Base-by-base conservation (phyloP, 2,329 filamentous ascomycete species). In the Teratosphaeria nubilosa region DNA sequence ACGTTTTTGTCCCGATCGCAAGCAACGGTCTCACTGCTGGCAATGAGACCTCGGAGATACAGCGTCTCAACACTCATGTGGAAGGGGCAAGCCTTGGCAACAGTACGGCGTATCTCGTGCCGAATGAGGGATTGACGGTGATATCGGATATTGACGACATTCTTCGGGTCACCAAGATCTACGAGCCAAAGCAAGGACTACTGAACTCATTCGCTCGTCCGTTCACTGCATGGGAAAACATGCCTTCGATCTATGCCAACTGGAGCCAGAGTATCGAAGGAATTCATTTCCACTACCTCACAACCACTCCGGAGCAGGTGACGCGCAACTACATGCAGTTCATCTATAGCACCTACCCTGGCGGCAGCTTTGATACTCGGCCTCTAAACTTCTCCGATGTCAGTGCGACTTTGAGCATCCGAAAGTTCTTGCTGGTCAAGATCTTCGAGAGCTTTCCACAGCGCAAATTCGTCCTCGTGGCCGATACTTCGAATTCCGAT, bases 111-210 rank as follows among this genome's bases (percentile, higher is more conserved):
- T 91, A 89, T 68, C 80, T 91, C 1, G 86, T 91, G 0, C 88
- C 88, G 0, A 76, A 83, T 0, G 76, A 78, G 14, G 88, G 88
- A 20, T 73, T 90, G 24, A 91, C 88, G 0, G 78, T 91, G 60
- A 76, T 91, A 64, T 88, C 84, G 1, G 88, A 91, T 66, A 88
- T 91, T 61, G 88, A 91, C 64, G 88, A 91, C 67, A 90, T 90
- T 59, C 80, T 91, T 0, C 84, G 88, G n/a, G 75, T 91, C 1
- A 91, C 88, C 58, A 88, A 90, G 72, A 91, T 91, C 69, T 91
- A 89, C 70, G 73, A 87, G 53, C 88, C 88, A 0, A 82, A 84
- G 63, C 81, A 91, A 68, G 88, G 88, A 5, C 76, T 91, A 0
- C 76, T 91, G 11, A 91, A 91, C 74, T 85, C 86, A 0, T 91